Base-by-base conservation (phyloP, 2,329 filamentous ascomycete species). In the Neocucurbitaria cava region DNA sequence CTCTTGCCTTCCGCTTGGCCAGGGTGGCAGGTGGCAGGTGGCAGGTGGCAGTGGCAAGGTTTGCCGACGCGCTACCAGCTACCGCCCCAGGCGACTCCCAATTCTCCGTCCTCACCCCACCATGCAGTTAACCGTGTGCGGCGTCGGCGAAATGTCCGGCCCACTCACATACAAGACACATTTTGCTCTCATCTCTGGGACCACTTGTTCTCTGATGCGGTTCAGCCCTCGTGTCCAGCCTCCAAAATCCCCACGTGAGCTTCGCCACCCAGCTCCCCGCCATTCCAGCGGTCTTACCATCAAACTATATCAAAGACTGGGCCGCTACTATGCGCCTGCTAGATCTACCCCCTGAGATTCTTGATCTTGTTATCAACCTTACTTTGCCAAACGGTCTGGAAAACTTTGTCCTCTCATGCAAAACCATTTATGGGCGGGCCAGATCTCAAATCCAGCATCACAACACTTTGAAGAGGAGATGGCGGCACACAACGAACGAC, bases 341-440 rank as follows among this genome's bases (percentile, higher is more conserved):
- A 30, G 65, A 71, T 39, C 62, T 75, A 11, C 71, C 72, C 1
- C 59, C 59, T 2, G 72, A 75, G 44, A 59, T 74, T n/a, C 55
- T 75, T 17, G 70, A 72, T 43, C 59, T 61, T 8, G 69, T 75
- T 31, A 66, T 75, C 33, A 60, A 68, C 28, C 59, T 58, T 21
- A 64, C 69, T 10, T 54, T 64, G 8, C 71, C 72, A 5, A 21
- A 36, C 35, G 69, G 70, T 8, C 49, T 75, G 8, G 68, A 74
- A 49, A 56, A 51, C 39, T 68, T 75, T 36, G 70, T 64, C 3
- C 64, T 75, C 9, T 57, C 65, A 10, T 75, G 70, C 46, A 71
- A 69, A 42, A 60, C 66, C 7, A 52, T 74, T 1, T 62, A 72
- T 41, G 47, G 40, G 21, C 68, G 67, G 24, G 69, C 71, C 3